Base-by-base conservation (phyloP, 345 rosid species). In the Rubroshorea leprosula region DNA sequence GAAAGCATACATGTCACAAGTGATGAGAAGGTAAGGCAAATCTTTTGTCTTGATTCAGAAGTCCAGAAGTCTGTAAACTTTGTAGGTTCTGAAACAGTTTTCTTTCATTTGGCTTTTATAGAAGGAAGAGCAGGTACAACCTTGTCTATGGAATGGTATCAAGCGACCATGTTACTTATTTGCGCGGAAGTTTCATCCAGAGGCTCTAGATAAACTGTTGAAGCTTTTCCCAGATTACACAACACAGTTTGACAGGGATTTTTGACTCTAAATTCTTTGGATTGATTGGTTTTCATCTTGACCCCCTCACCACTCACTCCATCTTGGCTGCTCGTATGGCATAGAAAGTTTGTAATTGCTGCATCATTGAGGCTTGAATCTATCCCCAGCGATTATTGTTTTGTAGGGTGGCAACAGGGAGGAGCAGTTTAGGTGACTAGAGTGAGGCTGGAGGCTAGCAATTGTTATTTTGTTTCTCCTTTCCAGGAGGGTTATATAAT, bases 141-240 rank as follows among this genome's bases (percentile, higher is more conserved):
- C 89, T 19, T 94, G 99, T 70, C 58, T 75, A 19, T 94, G 99
- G 99, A 94, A 94, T 17, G 99, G 99, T 23, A 89, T 82, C 55
- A 77, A 74, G 67, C 83, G 96, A 24, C 99, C 99, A 0, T 94
- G 99, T 49, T 85, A 87, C 82, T 78, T 94, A 44, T 94, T 94
- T 17, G 99, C 97, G 0, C 79, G 99, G 82, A 94, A 90, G 76
- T 90, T 94, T 72, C 69, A 81, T 47, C 82, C 90, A 0, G 83
- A 85, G 54, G 72, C 97, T 45, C 70, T 85, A 11, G 79, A 85
- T 72, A 83, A 74, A 56, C 68, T 94, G 74, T 51, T 87, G 74
- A 76, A 75, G 35, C 83, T 87, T 60, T 88, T 87, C 76, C 76
- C 91, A 60, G 87, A 87, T 59, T 85, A 87, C 74, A 80, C 90